Conservation (phyloP, 2,329 filamentous ascomycete species). For the Beauveria sp. region DNA sequence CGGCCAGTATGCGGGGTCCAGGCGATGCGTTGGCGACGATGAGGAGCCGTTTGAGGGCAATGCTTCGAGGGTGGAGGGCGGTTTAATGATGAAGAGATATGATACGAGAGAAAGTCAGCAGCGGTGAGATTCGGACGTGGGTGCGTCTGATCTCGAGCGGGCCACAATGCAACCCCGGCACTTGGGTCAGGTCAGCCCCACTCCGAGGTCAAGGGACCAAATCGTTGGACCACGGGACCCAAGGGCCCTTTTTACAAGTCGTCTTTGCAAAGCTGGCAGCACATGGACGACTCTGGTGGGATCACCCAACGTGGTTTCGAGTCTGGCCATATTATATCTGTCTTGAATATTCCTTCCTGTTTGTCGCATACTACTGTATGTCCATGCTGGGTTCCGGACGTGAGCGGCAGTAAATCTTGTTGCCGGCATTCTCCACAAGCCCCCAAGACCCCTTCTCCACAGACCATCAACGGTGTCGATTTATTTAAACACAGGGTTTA, state of each 20-base stretch:
- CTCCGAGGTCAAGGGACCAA: conserved; percentile 9
- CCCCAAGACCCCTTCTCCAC: too few relatives aligned
- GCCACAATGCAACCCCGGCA: not conserved
- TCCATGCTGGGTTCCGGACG: too few relatives aligned
- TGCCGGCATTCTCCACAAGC: too few relatives aligned
- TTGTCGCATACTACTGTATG: too few relatives aligned
- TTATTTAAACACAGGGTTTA: too few relatives aligned
- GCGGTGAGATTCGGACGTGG: not conserved
- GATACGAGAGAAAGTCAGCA: not conserved
- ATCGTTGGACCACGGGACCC: not conserved
- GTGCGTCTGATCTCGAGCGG: not conserved
- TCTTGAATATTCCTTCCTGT: not conserved
- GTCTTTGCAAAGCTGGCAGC: not conserved
- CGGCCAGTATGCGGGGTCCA: not conserved
- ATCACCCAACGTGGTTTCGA: too few relatives aligned
- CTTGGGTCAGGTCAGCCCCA: not conserved
- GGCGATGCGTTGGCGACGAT: not conserved
- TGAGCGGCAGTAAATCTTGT: too few relatives aligned
- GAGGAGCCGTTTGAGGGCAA: not conserved
- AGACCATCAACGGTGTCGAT: too few relatives aligned
- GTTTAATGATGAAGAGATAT: not conserved
- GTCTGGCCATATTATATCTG: not conserved
- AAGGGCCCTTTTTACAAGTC: not conserved
- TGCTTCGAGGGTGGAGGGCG: not conserved
- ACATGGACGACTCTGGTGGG: too few relatives aligned